Evolutionary conservation across 2,329 filamentous ascomycete genomes (phyloP), one percentile per base, ranked within the genome.

Genomic region (Coniosporium tulheliwenetii): DNA sequence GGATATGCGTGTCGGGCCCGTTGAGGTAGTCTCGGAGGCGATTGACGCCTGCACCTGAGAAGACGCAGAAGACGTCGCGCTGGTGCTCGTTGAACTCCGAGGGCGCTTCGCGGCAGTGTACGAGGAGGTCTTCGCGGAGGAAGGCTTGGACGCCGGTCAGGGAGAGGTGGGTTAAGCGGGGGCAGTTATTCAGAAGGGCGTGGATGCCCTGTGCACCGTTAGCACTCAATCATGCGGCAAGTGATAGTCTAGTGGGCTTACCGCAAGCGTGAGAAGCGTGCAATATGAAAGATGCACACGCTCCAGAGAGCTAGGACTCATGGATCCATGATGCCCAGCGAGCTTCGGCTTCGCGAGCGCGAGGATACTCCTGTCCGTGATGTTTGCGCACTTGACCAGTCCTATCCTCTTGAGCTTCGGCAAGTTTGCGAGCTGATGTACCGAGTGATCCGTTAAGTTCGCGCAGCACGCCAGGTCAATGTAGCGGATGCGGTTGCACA

Each of bases 201-300:
- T 93, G 79, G 48, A 98, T 94, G 52, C 89, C 89, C 86, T 94
- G 51, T 8, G 31, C 8, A 16, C 13, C 26, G 48, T 67, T 53
- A 66, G 58, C 38, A 26, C 19, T 7, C 19, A 26, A 26, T 39
- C 39, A 16, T 30, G 5, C 31, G 10, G 15, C 30, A 14, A 14
- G 34, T 14, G 30, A 31, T 10, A 3, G 13, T 30, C 12, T 38
- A 37, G 10, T n/a, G n/a, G 15, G 12, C 77, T 60, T 70, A 91
- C 87, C 60, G 76, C 73, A 39, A 94, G 69, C 1, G 82, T 91
- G 40, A 98, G 63, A 47, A 84, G 81, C 34, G 83, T 77, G 62
- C 91, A 98, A 58, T 98, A 96, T 60, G 87, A 95, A 33, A 98
- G 71, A 66, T 98, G 91, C 8, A 98, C 91, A 50, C 91, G 75